Percentiles rank a stretch among this genome's conserved stretches.
Conservation (phyloP, 2,329 filamentous ascomycete genomes). For the Diaporthe sp. region DNA sequence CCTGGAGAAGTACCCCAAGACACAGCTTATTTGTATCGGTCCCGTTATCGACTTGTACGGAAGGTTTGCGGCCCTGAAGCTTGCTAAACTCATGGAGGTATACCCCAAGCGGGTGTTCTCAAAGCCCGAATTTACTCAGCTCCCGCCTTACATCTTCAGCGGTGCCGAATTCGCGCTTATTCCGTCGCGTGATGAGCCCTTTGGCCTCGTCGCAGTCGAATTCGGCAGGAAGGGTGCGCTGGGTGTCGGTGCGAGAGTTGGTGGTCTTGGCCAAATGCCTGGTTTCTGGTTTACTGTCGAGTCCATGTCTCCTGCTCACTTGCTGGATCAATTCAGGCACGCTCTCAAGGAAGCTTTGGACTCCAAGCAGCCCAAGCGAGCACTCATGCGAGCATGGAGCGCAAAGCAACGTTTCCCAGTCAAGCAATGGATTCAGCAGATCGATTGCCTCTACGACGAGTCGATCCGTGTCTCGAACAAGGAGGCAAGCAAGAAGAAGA, state of each 20-base stretch:
- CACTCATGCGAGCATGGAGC: conserved; percentile 71
- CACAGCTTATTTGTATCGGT: conserved; percentile 70
- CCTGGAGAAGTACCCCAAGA: conserved; percentile 66
- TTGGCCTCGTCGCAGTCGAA: conserved; percentile 75
- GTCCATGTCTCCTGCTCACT: conserved; percentile 69
- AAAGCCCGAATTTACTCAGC: conserved; percentile 73
- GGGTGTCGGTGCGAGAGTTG: conserved; percentile 72
- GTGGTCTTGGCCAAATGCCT: conserved; percentile 74
- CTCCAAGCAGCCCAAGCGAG: conserved; percentile 64
- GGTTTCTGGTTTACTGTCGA: conserved; percentile 79
- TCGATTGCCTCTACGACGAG: conserved; percentile 69
- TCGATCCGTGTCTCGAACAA: conserved; percentile 62
- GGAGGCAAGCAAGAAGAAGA: conserved; percentile 41
- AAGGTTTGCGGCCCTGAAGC: conserved; percentile 73
- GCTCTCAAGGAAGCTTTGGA: conserved; percentile 69
- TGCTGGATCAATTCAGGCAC: conserved; percentile 71
- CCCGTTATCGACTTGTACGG: conserved; percentile 75
- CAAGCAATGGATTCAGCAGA: conserved; percentile 71
- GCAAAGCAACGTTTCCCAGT: conserved; percentile 74
- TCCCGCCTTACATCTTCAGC: conserved; percentile 74
- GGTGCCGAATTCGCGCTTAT: conserved; percentile 77
- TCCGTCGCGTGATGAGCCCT: conserved; percentile 75
- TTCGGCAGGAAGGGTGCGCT: conserved; percentile 75
- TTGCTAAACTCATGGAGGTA: conserved; percentile 70
- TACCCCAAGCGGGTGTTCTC: conserved; percentile 75